Percentiles rank a stretch among this genome's conserved stretches.
Conservation (phyloP, 495 filamentous ascomycete species). For the Hypoxylon crocopeplum region DNA sequence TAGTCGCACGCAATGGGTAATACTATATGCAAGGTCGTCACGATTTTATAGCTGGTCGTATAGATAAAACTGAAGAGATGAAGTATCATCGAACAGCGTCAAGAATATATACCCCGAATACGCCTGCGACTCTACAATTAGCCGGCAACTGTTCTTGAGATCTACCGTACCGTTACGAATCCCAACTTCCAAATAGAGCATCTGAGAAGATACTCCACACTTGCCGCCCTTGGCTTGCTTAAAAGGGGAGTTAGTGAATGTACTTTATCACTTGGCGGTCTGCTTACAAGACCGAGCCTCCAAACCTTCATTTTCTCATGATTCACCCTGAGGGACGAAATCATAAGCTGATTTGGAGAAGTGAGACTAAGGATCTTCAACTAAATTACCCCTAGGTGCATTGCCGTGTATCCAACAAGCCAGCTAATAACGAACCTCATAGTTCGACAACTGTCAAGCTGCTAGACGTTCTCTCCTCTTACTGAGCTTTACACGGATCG, state of each 20-base stretch:
- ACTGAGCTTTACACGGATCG: neutral
- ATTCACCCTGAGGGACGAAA: too few relatives aligned
- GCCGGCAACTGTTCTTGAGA: conserved; percentile 8
- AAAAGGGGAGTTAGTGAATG: conserved; percentile 23
- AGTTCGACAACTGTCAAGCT: neutral
- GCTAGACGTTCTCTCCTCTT: neutral
- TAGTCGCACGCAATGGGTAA: too few relatives aligned
- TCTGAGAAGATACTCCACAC: conserved; percentile 20
- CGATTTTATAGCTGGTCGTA: too few relatives aligned
- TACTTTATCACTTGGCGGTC: conserved; percentile 18
- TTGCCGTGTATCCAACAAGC: too few relatives aligned
- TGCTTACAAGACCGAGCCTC: conserved; percentile 1
- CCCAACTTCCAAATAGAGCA: conserved; percentile 23
- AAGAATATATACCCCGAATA: neutral
- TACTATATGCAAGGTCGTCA: too few relatives aligned
- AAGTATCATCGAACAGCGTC: neutral
- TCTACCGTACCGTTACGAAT: conserved; percentile 25
- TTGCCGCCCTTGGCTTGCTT: conserved; percentile 23
- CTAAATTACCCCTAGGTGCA: too few relatives aligned
- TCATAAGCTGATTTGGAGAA: too few relatives aligned
- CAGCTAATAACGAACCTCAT: too few relatives aligned
- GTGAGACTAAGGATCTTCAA: too few relatives aligned
- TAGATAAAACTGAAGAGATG: neutral
- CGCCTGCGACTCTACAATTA: conserved; percentile 18
- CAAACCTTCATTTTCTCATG: too few relatives aligned